Evolutionary conservation across 2,329 filamentous ascomycete genomes (phyloP).

Genomic region (Trichoderma simmonsii): DNA sequence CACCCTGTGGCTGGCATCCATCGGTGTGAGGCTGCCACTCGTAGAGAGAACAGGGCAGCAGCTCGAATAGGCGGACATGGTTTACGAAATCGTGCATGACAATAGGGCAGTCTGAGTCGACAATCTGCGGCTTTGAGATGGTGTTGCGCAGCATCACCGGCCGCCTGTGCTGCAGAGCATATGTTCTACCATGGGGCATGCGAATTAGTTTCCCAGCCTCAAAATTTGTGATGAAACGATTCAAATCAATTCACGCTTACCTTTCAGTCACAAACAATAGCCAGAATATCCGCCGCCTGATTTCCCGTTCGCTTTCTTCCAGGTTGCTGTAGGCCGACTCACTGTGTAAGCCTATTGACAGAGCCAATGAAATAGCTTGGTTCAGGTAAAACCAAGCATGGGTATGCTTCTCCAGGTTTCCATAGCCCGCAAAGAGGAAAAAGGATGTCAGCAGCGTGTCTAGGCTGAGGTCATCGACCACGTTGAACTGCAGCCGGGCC

Average conservation of each 20-base stretch:
- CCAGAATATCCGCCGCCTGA: slow-evolving; percentile 33
- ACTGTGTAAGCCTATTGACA: slow-evolving; percentile 28
- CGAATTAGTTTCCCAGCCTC: not conserved
- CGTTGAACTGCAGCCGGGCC: slow-evolving; percentile 27
- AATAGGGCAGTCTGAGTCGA: slow-evolving; percentile 31
- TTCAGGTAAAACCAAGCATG: slow-evolving; percentile 35
- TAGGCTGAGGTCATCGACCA: slow-evolving; percentile 29
- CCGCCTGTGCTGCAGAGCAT: slow-evolving; percentile 31
- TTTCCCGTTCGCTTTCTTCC: slow-evolving; percentile 26
- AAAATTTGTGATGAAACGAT: not conserved
- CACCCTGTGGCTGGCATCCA: slow-evolving; percentile 21
- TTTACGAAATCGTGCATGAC: slow-evolving; percentile 37
- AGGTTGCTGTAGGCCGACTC: slow-evolving; percentile 28
- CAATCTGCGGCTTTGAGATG: slow-evolving; percentile 31
- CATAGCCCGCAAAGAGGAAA: slow-evolving; percentile 32
- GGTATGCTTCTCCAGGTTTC: slow-evolving; percentile 28
- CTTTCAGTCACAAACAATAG: slow-evolving; percentile 35
- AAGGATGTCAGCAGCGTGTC: slow-evolving; percentile 31
- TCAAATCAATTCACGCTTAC: slow-evolving; percentile 7
- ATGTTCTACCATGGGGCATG: slow-evolving; percentile 24
- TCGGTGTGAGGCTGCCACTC: slow-evolving; percentile 30
- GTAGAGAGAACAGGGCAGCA: slow-evolving; percentile 30
- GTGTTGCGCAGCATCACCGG: slow-evolving; percentile 30
- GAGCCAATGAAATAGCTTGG: slow-evolving; percentile 31
- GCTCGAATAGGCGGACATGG: slow-evolving; percentile 32